phyloP scores from a whole-genome alignment of 352 stramenopile genomes.

The Phytophthora brassicae region DNA sequence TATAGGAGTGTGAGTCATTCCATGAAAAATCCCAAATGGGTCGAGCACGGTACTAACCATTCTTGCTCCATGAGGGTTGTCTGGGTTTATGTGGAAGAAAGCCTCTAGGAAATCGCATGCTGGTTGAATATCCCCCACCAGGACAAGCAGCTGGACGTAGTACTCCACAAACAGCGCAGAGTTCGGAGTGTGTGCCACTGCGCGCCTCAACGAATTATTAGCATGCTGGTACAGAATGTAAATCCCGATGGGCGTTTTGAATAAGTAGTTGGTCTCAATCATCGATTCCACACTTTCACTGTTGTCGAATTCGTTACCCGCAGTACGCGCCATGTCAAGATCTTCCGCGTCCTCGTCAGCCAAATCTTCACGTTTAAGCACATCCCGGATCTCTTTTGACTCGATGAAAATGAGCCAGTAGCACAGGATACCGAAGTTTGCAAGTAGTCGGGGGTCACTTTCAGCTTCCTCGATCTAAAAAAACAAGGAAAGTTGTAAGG shows the following conservation, averaged over 20 bases:
- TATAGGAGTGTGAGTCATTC: constrained; percentile 12
- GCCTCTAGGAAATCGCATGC: constrained; percentile 77
- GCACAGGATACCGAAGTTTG: constrained; percentile 76
- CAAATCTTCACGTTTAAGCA: constrained; percentile 39
- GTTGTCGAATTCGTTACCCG: constrained; percentile 4
- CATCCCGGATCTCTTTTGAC: constrained; percentile 61
- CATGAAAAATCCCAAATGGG: background rate
- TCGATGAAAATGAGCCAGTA: constrained; percentile 87
- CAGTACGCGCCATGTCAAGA: constrained; percentile 16
- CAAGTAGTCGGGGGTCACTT: constrained; percentile 59
- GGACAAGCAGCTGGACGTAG: constrained; percentile 69
- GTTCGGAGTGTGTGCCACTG: constrained; percentile 52
- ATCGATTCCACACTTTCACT: constrained; percentile 38
- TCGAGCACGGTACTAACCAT: constrained; percentile 62
- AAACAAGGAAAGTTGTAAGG: constrained; percentile 1
- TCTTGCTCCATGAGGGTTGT: constrained; percentile 59
- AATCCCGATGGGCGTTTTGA: constrained; percentile 66
- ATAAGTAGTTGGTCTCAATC: constrained; percentile 61
- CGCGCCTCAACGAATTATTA: constrained; percentile 51
- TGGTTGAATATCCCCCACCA: constrained; percentile 56
- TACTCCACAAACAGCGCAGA: constrained; percentile 71
- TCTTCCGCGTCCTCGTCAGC: constrained; percentile 32
- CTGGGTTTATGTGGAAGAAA: constrained; percentile 59
- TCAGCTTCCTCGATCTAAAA: constrained; percentile 45
- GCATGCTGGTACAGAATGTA: constrained; percentile 80